Evolutionary conservation across 306 rosid genomes (phyloP).

Genomic region (Prunus fruticosa): DNA sequence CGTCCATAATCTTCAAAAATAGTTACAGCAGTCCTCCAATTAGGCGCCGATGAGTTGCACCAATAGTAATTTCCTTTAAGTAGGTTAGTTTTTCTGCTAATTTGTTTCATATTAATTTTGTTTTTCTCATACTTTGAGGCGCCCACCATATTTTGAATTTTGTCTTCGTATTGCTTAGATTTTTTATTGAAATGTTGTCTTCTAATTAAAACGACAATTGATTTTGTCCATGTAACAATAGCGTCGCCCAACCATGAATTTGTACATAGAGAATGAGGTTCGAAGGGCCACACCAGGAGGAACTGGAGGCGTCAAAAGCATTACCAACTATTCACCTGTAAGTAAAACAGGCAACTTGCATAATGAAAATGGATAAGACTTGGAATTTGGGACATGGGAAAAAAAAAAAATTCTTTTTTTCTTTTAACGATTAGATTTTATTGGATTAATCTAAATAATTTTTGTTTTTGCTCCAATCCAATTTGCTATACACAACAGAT

Average conservation of each 20-base stretch:
- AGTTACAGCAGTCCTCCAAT: too few relatives aligned
- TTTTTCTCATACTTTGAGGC: too few relatives aligned
- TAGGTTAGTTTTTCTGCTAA: too few relatives aligned
- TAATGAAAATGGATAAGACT: neutral
- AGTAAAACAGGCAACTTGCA: neutral
- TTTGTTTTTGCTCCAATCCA: neutral
- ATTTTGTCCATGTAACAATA: neutral
- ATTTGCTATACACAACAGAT: neutral
- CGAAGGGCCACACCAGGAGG: constrained; percentile 45
- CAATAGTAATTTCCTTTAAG: too few relatives aligned
- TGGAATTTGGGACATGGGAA: neutral
- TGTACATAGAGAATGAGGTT: constrained; percentile 27
- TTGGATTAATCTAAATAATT: too few relatives aligned
- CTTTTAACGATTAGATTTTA: neutral
- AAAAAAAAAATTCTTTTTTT: too few relatives aligned
- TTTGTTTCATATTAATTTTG: too few relatives aligned
- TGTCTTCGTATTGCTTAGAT: too few relatives aligned
- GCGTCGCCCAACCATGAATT: constrained; percentile 17
- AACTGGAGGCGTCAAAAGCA: constrained; percentile 50
- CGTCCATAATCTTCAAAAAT: too few relatives aligned
- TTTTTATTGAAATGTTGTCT: neutral
- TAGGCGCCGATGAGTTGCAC: too few relatives aligned
- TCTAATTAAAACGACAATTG: neutral
- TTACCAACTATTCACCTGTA: constrained; percentile 59
- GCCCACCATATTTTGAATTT: too few relatives aligned